Base-by-base conservation (phyloP, 1,284 basidiomycete genomes). In the Marasmius sp. region DNA sequence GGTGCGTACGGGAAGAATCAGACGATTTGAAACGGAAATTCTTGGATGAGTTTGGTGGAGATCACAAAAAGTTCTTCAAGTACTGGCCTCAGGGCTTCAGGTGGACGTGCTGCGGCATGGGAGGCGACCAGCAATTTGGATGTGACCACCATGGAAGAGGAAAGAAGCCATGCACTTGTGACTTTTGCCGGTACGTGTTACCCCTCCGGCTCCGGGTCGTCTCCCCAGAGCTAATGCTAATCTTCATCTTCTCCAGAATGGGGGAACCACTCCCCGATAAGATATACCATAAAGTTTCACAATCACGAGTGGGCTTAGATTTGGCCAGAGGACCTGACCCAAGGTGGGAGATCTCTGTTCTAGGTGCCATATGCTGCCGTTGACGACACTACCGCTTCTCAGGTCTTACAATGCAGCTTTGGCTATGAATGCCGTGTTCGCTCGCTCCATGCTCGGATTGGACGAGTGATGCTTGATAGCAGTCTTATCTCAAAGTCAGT, bases 121-220 rank as follows among this genome's bases (percentile, higher is more conserved):
- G 2, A 56, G 48, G 12, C 37, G 20, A 20, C 36, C 56, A 34
- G 52, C 36, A 70, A 11, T 74, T 62, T 47, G 75, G 75, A 34
- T 77, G 76, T 58, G 75, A 78, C 62, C 76, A 77, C 64, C 76
- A 78, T 67, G 75, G 75, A 60, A 74, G 66, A 33, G 85, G 84
- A 3, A 52, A 34, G 22, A 52, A 52, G 16, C 27, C 50, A 16
- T 78, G 76, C 58, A 72, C 74, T 48, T 78, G 75, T 60, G 74
- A 77, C 64, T 77, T 72, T 61, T 78, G 75, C 74, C 68, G 68
- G 75, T 74, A n/a, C 36, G 68, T 70, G 11, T 37, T n/a, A n/a
- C n/a, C n/a, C n/a, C n/a, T 43, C 14, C 56, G 43, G 10, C 9
- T 37, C 27, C 18, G n/a, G 37, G 27, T 18, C n/a, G 34, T 27